Base-by-base conservation (phyloP, 495 filamentous ascomycete genomes). In the Diplogelasinospora grovesii region DNA sequence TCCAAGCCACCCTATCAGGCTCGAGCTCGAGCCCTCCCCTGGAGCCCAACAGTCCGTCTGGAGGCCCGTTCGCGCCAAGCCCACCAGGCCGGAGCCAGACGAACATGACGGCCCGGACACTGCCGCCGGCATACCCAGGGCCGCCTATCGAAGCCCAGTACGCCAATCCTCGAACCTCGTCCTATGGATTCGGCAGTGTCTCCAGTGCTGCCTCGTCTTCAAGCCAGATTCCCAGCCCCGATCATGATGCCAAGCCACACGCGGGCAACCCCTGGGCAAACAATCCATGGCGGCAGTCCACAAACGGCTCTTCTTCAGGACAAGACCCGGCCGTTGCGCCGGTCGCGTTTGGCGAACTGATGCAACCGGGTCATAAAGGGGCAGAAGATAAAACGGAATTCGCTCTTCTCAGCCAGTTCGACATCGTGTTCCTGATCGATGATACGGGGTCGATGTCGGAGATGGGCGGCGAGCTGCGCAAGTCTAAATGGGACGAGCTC, bases 381-480 rank as follows among this genome's bases (percentile, higher is more conserved):
- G 26, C 4, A 8, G 45, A 37, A 31, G 34, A 43, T 27, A 37
- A 82, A 50, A 73, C 77, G 41, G 72, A 65, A 3, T 85, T 81
- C 56, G 63, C 74, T 8, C 85, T 86, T 55, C 83, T 94, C 22
- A 46, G 49, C 6, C 68, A 69, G 43, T 90, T 89, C 60, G 81
- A 92, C 65, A 90, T 85, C 8, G 61, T 86, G 39, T 84, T 94
- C 62, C 61, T 94, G 0, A 83, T 95, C 58, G 89, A 95, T 53
- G 89, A 95, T 65, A 86, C 82, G 22, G 77, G 77, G n/a, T 82
- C 77, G 53, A 95, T 95, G 89, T 64, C 69, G 10, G 77, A 78
- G 42, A 15, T 18, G 6, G 24, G 30, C 16, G 24, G 30, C 16
- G 31, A 36, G 18, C 16, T 18, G 5, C n/a, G 9, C 11, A 14